Percentiles rank a stretch among this genome's conserved stretches.
phyloP scores from a whole-genome alignment of 768 basidiomycete species.

The Crepidotus variabilis region DNA sequence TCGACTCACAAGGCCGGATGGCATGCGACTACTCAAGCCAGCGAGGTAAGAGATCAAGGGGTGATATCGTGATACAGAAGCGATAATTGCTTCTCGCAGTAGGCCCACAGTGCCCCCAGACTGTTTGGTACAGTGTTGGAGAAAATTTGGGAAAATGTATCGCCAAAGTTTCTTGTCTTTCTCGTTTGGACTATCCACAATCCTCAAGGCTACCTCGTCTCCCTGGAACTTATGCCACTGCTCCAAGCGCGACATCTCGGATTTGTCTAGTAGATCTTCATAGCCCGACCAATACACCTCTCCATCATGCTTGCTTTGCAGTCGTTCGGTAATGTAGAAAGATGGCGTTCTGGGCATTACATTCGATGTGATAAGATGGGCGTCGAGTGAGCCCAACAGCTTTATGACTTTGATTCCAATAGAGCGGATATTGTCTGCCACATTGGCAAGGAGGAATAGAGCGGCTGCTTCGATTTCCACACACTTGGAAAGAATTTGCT shows the following conservation, averaged over 20 bases:
- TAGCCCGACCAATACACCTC: conserved; percentile 53
- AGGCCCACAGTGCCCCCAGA: conserved; percentile 39
- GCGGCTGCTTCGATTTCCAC: conserved; percentile 69
- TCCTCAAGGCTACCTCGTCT: conserved; percentile 55
- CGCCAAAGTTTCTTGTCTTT: conserved; percentile 74
- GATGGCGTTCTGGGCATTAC: conserved; percentile 20
- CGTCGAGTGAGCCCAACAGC: conserved; percentile 45
- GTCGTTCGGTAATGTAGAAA: conserved; percentile 44
- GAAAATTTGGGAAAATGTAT: conserved; percentile 63
- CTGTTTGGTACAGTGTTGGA: conserved; percentile 52
- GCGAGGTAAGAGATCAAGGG: conserved; percentile 70
- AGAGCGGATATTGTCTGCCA: conserved; percentile 43
- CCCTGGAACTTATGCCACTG: conserved; percentile 62
- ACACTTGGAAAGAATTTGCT: conserved; percentile 42
- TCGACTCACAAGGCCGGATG: conserved; percentile 37
- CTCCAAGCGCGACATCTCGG: conserved; percentile 56
- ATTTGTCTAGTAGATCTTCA: conserved; percentile 61
- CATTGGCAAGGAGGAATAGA: conserved; percentile 70
- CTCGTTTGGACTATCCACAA: conserved; percentile 68
- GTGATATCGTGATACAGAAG: conserved; percentile 68
- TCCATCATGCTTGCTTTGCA: conserved; percentile 47
- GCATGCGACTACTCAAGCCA: conserved; percentile 58
- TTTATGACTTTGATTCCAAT: conserved; percentile 66
- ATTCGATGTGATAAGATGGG: conserved; percentile 36
- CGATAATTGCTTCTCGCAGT: conserved; percentile 65